Evolutionary conservation across 106 monocot species (phyloP).

Genomic region (Allium sativum): DNA sequence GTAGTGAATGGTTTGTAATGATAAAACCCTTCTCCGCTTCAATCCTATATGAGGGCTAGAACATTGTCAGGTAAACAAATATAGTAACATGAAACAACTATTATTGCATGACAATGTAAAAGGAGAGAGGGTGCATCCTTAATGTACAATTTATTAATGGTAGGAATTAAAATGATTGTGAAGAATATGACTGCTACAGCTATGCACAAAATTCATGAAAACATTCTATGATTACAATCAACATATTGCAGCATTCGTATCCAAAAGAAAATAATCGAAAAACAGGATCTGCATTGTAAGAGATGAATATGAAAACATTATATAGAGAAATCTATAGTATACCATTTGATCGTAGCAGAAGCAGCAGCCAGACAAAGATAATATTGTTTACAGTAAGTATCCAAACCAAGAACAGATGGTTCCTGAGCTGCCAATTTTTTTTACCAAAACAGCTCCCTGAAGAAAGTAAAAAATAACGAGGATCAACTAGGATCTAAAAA

Average conservation of each 20-base stretch:
- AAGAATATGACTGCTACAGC: not conserved
- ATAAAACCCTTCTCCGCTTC: slow-evolving; percentile 87
- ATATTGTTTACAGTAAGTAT: slow-evolving; percentile 88
- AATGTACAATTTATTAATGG: not conserved
- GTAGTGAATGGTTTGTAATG: slow-evolving; percentile 70
- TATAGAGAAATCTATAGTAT: not conserved
- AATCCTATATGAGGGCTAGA: slow-evolving; percentile 29
- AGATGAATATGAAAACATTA: not conserved
- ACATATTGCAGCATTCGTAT: not conserved
- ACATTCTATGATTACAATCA: too few relatives aligned
- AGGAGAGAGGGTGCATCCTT: not conserved
- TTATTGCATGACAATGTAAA: not conserved
- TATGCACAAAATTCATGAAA: too few relatives aligned
- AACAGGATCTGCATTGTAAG: not conserved
- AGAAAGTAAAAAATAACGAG: slow-evolving; percentile 9
- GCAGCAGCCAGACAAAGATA: slow-evolving; percentile 96
- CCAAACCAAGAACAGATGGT: slow-evolving; percentile 89
- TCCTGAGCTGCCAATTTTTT: slow-evolving; percentile 81
- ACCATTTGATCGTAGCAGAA: slow-evolving; percentile 89
- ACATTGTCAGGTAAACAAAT: too few relatives aligned
- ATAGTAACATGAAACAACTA: too few relatives aligned
- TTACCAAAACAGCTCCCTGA: slow-evolving; percentile 71
- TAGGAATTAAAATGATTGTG: not conserved
- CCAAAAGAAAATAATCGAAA: not conserved
- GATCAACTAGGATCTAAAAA: too few relatives aligned